Evolutionary conservation across 2,329 filamentous ascomycete species (phyloP).

Genomic region (Emericellopsis cladophorae): DNA sequence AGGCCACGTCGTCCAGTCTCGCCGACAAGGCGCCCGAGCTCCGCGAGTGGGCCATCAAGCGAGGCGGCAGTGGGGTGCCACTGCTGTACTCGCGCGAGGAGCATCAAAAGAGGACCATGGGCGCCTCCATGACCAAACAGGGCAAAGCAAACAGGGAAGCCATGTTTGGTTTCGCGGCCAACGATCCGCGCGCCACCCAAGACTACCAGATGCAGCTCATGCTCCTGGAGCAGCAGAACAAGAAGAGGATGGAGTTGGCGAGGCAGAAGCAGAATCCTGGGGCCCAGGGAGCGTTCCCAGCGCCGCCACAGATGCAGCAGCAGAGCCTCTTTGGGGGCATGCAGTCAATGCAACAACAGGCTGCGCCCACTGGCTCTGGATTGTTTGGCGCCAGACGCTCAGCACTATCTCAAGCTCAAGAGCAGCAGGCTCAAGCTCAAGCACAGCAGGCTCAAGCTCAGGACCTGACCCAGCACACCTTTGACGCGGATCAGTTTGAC

Average conservation of each 20-base stretch:
- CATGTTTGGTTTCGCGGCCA: neutral
- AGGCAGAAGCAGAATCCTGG: constrained; percentile 51
- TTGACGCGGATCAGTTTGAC: too few relatives aligned
- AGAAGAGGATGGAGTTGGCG: constrained; percentile 65
- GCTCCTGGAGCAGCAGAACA: constrained; percentile 71
- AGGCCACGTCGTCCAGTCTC: constrained; percentile 43
- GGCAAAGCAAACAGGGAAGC: neutral
- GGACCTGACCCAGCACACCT: too few relatives aligned
- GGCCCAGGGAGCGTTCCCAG: neutral
- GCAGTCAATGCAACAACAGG: neutral
- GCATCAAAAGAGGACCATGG: constrained; percentile 11
- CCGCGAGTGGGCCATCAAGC: constrained; percentile 41
- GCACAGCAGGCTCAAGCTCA: too few relatives aligned
- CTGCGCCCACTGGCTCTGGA: neutral
- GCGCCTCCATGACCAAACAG: neutral
- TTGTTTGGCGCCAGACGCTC: too few relatives aligned
- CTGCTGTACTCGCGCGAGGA: constrained; percentile 21
- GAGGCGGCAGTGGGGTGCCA: constrained; percentile 22
- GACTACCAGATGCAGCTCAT: constrained; percentile 75
- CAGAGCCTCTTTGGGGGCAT: neutral
- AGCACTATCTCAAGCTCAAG: too few relatives aligned
- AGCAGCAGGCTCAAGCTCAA: too few relatives aligned
- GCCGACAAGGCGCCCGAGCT: constrained; percentile 42
- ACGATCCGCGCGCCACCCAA: constrained; percentile 31
- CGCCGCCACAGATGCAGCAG: neutral